These are phyloP conservation scores for Coniella vitis DNA, from an alignment of 2,329 filamentous ascomycete species.

Conservation along the genomic window DNA sequence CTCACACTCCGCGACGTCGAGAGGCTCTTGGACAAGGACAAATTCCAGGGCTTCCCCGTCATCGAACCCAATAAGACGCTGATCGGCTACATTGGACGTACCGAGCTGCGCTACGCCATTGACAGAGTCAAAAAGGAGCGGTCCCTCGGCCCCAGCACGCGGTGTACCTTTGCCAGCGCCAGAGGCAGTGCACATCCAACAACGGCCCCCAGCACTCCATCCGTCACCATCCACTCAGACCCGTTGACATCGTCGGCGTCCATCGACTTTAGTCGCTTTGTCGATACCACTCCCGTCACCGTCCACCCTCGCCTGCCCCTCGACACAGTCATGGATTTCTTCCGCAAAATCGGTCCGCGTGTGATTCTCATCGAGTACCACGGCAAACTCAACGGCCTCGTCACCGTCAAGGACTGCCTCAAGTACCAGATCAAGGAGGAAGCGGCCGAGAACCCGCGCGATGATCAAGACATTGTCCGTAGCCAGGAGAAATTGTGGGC, in stretches of 20 bases:
- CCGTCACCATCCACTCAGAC: slow-evolving; percentile 35
- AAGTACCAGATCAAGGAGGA: slow-evolving; percentile 98
- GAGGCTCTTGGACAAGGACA: slow-evolving; percentile 65
- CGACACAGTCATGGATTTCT: slow-evolving; percentile 97
- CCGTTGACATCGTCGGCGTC: slow-evolving; percentile 28
- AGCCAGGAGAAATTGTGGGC: slow-evolving; percentile 61
- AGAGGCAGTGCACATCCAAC: slow-evolving; percentile 12
- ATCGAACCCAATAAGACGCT: slow-evolving; percentile 64
- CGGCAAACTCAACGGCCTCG: slow-evolving; percentile 73
- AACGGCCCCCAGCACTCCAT: slow-evolving; percentile 30
- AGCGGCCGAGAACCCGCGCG: slow-evolving; percentile 66
- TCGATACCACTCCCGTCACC: slow-evolving; percentile 82
- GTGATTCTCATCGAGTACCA: slow-evolving; percentile 91
- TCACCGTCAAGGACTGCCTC: slow-evolving; percentile 94
- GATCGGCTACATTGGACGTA: slow-evolving; percentile 86
- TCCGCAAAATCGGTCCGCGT: slow-evolving; percentile 93
- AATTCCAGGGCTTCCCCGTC: slow-evolving; percentile 89
- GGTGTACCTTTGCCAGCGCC: slow-evolving; percentile 64
- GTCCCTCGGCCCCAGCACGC: slow-evolving; percentile 58
- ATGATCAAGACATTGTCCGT: slow-evolving; percentile 48
- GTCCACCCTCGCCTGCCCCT: slow-evolving; percentile 86
- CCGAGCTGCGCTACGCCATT: slow-evolving; percentile 85
- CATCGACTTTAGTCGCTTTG: slow-evolving; percentile 78
- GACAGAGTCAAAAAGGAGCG: slow-evolving; percentile 68
- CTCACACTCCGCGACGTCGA: slow-evolving; percentile 73